Conservation (phyloP, 1,139 yeast genomes). For the Blastobotrys buckinghamii region DNA sequence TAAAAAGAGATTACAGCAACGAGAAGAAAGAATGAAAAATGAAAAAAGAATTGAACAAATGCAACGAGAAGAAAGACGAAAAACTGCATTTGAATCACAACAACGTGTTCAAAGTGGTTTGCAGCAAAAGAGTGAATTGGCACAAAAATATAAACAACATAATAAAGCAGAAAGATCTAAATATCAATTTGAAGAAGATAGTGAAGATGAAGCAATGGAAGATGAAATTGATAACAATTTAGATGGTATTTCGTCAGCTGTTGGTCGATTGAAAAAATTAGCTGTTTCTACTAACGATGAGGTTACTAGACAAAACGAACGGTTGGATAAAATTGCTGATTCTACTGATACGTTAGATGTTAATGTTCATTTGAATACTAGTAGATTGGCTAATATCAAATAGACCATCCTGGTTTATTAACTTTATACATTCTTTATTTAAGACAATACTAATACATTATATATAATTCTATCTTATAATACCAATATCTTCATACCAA, state of each 20-base stretch:
- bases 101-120: constrained; percentile 43
- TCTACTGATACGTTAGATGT: constrained; percentile 49
- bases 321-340: constrained; percentile 48
- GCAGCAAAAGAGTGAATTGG: constrained; percentile 34
- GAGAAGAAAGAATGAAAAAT: constrained; percentile 65
- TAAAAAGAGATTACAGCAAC: constrained; percentile 66
- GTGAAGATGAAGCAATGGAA: constrained; percentile 58
- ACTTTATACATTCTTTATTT: too few species aligned
- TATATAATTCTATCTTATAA: neutral
- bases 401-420: constrained; percentile 19
- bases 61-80: constrained; percentile 40
- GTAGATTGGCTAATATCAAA: constrained; percentile 36
- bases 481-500: neutral
- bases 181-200: constrained; percentile 54
- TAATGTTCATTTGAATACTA: constrained; percentile 45
- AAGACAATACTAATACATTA: neutral
- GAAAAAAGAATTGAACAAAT: constrained; percentile 54
- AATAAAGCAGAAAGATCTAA: constrained; percentile 36
- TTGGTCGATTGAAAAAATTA: constrained; percentile 45
- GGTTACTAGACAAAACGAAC: constrained; percentile 45
- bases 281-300: constrained; percentile 51
- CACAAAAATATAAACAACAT: constrained; percentile 28
- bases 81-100: constrained; percentile 41
- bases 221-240: constrained; percentile 51
- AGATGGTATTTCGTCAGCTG: constrained; percentile 44